Evolutionary conservation across 1,284 basidiomycete genomes (phyloP).

Genomic region (Ceratorhiza oryzae-sativae): DNA sequence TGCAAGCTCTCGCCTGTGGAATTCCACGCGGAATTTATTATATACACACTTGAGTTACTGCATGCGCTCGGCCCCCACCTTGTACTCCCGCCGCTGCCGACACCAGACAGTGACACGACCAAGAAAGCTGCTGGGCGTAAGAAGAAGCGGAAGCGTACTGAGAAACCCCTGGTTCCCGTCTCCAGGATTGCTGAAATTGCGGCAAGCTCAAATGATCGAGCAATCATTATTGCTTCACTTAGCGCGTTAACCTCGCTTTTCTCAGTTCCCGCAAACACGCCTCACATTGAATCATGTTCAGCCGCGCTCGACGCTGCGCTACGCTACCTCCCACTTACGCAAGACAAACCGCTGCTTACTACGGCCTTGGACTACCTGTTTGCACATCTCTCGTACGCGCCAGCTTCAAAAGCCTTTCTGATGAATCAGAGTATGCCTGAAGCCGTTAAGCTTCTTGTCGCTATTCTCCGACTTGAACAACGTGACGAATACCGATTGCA

Average conservation of each 20-base stretch:
- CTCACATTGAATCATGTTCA: slow-evolving; percentile 61
- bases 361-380: slow-evolving; percentile 78
- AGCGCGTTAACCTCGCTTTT: slow-evolving; percentile 66
- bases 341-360: slow-evolving; percentile 71
- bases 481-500: slow-evolving; percentile 59
- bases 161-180: slow-evolving; percentile 55
- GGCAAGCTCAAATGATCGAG: slow-evolving; percentile 67
- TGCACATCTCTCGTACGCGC: slow-evolving; percentile 72
- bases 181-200: slow-evolving; percentile 62
- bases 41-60: slow-evolving; percentile 72
- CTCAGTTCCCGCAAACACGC: slow-evolving; percentile 64
- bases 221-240: slow-evolving; percentile 71
- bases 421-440: slow-evolving; percentile 70
- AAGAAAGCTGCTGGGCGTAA: slow-evolving; percentile 29
- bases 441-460: slow-evolving; percentile 69
- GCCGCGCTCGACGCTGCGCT: slow-evolving; percentile 67
- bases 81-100: slow-evolving; percentile 48
- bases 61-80: slow-evolving; percentile 58
- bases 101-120: background rate
- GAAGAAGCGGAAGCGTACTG: slow-evolving; percentile 42
- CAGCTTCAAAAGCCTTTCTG: slow-evolving; percentile 79
- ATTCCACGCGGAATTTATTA: slow-evolving; percentile 69
- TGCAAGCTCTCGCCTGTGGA: slow-evolving; percentile 61
- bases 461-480: slow-evolving; percentile 70
- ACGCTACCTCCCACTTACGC: slow-evolving; percentile 74